Evolutionary conservation across 768 basidiomycete species (phyloP), one percentile per base, ranked within the genome.

Genomic region (Lentinula detonsa): DNA sequence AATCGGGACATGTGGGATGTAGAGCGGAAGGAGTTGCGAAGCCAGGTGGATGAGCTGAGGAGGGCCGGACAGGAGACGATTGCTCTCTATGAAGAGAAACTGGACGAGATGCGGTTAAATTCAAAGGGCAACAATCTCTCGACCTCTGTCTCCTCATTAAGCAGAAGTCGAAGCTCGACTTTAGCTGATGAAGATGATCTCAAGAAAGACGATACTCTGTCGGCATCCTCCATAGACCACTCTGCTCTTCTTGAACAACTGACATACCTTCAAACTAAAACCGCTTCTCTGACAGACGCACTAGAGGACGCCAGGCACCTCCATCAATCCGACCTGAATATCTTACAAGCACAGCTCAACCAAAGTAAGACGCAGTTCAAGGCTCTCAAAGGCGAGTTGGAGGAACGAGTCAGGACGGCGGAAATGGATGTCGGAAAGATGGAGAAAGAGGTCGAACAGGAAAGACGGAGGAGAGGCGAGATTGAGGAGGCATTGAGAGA

Each of bases 11-110:
- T 59, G 51, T 67, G 78, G 16, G 75, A 78, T 23, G 73, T 81
- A 9, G 91, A 93, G 65, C 80, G 85, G 48, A 76, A 71, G 49
- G 92, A 95, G 66, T 75, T 96, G 39, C 80, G 80, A 11, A 71
- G 69, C 0, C 88, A 94, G 66, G 85, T 97, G 1, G 90, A 96
- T 59, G 91, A 94, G 68, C 80, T 98, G 45, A 82, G 93, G 35
- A 79, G 83, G 64, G 96, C 95, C 28, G 95, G 95, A 39, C 92
- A 95, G 91, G 93, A 94, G 85, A 93, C 95, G 0, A 97, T 97
- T 62, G 91, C 92, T 18, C 79, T 97, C 10, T 98, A 98, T 69
- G 96, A 99, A 75, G 93, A 95, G 69, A 85, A 88, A 40, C 77
- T 96, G 5, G 90, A 95, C 66, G 76, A 77, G 13, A 81, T 83